Evolutionary conservation across 1,284 basidiomycete genomes (phyloP).

Genomic region (Microbotryum saponariae): DNA sequence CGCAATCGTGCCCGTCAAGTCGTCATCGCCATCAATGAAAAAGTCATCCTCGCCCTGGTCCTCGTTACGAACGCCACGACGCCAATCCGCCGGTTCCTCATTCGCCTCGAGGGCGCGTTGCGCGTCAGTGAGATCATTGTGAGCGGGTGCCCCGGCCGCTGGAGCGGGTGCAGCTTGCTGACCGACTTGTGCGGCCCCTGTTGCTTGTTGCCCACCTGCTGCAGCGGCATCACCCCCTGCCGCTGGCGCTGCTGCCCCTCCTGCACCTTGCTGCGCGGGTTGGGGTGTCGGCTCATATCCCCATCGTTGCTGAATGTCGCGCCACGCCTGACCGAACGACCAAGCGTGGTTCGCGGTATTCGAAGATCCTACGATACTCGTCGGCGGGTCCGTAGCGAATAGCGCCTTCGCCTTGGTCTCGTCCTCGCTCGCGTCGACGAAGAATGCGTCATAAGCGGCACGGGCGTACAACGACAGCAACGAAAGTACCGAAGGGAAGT

Average conservation of each 20-base stretch:
- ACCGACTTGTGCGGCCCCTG: no score
- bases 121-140: conserved; percentile 1
- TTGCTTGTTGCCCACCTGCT: no score
- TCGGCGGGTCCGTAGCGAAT: conserved; percentile 17
- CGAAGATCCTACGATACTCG: not conserved
- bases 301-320: conserved; percentile 27
- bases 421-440: conserved; percentile 52
- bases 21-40: conserved; percentile 29
- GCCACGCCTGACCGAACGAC: conserved; percentile 24
- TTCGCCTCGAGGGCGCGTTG: conserved; percentile 20
- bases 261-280: conserved; percentile 4
- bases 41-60: conserved; percentile 27
- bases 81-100: conserved; percentile 26
- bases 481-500: conserved; percentile 75
- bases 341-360: conserved; percentile 4
- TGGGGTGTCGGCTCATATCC: conserved; percentile 26
- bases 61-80: conserved; percentile 4
- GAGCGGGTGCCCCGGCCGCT: conserved; percentile 2
- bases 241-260: not conserved
- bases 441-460: conserved; percentile 73
- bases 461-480: conserved; percentile 72
- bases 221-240: not conserved
- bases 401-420: conserved; percentile 33
- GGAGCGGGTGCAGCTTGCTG: conserved; percentile 4
- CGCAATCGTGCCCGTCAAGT: conserved; percentile 33